phyloP scores from a whole-genome alignment of 129 eudicot genomes.

The Kitagawia praeruptora region DNA sequence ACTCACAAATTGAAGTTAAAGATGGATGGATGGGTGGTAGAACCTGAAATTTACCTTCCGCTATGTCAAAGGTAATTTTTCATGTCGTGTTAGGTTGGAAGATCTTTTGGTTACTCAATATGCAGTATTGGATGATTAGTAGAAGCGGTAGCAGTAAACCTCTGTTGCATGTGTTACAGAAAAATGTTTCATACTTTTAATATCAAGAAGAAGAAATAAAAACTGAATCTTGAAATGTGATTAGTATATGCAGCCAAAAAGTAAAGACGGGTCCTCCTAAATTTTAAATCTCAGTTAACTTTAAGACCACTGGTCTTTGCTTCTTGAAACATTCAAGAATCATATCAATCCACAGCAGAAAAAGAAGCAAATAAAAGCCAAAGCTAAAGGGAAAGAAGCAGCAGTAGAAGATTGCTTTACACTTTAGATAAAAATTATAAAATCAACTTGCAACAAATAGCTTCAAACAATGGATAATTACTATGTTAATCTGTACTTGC shows the following conservation, averaged over 20 bases:
- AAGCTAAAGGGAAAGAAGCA: conserved; percentile 20
- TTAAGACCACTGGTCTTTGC: conserved; percentile 34
- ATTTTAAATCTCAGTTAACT: conserved; percentile 25
- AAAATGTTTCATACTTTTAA: not conserved
- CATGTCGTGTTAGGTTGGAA: too few relatives aligned
- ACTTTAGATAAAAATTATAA: conserved; percentile 5
- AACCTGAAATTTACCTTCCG: too few relatives aligned
- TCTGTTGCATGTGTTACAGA: not conserved
- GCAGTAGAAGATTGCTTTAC: conserved; percentile 16
- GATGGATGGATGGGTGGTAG: too few relatives aligned
- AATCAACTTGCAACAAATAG: not conserved
- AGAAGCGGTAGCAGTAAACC: too few relatives aligned
- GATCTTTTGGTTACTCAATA: too few relatives aligned
- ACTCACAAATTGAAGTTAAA: too few relatives aligned
- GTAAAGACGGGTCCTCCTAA: not conserved
- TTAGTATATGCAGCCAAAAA: conserved; percentile 13
- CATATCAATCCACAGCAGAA: conserved; percentile 24
- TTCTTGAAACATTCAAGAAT: conserved; percentile 59
- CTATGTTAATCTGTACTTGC: not conserved
- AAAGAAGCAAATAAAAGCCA: conserved; percentile 13
- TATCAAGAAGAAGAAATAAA: not conserved
- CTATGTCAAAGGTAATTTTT: too few relatives aligned
- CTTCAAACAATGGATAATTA: not conserved
- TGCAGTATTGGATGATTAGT: too few relatives aligned
- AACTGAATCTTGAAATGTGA: conserved; percentile 10